Percentiles rank a stretch among this genome's conserved stretches.
Evolutionary conservation across 2,329 filamentous ascomycete genomes (phyloP).

Genomic region (Stromatinia cepivora): DNA sequence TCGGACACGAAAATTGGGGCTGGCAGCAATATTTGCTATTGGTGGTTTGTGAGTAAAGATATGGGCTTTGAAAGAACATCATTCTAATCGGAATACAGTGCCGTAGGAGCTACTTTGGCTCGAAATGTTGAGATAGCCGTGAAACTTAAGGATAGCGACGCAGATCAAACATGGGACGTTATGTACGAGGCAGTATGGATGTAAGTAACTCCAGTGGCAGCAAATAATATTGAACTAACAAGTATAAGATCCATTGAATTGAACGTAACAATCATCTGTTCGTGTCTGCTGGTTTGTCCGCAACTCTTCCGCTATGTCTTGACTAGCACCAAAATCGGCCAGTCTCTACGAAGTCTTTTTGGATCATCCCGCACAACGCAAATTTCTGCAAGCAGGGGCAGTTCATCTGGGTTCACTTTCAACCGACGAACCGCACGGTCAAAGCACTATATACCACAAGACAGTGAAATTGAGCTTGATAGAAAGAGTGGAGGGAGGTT

Average conservation of each 20-base stretch:
- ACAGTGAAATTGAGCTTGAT: background rate
- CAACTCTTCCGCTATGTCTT: background rate
- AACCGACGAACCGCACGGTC: background rate
- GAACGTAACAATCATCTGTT: background rate
- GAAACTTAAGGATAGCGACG: background rate
- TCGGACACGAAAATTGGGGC: background rate
- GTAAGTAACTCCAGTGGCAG: background rate
- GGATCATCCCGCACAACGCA: background rate
- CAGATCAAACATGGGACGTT: slow-evolving; percentile 1
- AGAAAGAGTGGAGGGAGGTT: background rate
- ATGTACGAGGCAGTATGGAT: background rate
- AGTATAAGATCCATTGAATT: background rate
- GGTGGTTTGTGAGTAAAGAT: background rate
- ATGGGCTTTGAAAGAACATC: background rate
- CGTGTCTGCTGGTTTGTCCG: background rate
- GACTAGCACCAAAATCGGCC: background rate
- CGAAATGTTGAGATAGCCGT: background rate
- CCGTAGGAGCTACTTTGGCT: background rate
- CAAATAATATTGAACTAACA: background rate
- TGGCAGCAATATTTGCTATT: background rate
- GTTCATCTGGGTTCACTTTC: background rate
- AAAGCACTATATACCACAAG: background rate
- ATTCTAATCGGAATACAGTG: background rate
- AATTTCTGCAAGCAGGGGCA: background rate
- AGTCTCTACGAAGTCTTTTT: background rate